phyloP scores from a whole-genome alignment of 495 filamentous ascomycete species.

The Barbatosphaeria neglecta region DNA sequence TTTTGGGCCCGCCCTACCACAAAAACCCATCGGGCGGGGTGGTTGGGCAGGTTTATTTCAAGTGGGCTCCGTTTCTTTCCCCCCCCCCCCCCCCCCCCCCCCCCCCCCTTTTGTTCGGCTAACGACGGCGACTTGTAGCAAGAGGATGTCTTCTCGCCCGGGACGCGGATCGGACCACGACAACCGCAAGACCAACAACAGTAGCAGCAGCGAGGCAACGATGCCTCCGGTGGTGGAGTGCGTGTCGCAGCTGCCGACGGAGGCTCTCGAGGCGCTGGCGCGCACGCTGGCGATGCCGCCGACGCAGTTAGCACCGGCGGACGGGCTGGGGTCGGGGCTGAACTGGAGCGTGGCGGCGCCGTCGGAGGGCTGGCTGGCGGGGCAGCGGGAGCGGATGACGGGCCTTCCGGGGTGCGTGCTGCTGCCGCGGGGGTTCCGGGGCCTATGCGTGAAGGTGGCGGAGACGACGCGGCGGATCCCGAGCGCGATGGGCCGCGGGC shows the following conservation, averaged over 20 bases:
- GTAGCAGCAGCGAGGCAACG: no score
- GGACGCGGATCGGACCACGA: no score
- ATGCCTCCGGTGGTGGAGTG: no score
- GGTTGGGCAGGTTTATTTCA: no score
- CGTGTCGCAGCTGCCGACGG: neutral
- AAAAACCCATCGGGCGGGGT: no score
- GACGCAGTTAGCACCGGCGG: neutral
- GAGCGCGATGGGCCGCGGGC: neutral
- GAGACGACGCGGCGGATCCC: neutral
- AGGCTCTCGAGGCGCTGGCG: neutral
- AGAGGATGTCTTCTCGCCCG: neutral
- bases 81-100: no score
- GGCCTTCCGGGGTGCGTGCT: neutral
- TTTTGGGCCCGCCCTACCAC: no score
- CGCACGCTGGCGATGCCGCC: neutral
- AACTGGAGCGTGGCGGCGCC: neutral
- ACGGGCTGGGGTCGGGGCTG: neutral
- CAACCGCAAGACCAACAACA: neutral
- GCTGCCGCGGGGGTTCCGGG: neutral
- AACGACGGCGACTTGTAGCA: neutral
- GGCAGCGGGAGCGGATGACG: neutral
- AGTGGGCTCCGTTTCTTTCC: no score
- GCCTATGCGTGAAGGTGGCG: neutral
- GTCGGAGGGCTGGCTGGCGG: neutral
- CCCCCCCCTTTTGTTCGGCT: no score